phyloP scores from a whole-genome alignment of 2,329 filamentous ascomycete genomes.

The Sordariomycetes sp. region DNA sequence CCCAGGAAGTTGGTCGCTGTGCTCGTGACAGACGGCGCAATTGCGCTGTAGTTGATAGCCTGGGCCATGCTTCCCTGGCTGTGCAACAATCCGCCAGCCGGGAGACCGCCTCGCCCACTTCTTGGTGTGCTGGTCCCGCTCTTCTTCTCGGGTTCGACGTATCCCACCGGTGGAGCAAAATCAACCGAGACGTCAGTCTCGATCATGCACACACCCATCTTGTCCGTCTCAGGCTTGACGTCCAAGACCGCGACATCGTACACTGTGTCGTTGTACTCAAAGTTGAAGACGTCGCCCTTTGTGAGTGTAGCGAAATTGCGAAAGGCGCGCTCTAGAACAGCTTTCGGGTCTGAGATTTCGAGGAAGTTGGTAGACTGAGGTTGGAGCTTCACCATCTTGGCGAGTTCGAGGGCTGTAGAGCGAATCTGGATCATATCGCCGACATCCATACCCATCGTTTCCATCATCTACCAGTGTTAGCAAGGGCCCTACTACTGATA shows the following conservation, averaged over 20 bases:
- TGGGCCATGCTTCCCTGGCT: slow-evolving; percentile 91
- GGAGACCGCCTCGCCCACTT: slow-evolving; percentile 61
- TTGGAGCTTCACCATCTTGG: slow-evolving; percentile 91
- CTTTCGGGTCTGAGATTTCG: slow-evolving; percentile 94
- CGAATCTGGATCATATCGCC: slow-evolving; percentile 94
- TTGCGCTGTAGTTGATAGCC: slow-evolving; percentile 90
- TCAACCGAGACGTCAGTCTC: slow-evolving; percentile 96
- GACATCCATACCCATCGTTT: slow-evolving; percentile 78
- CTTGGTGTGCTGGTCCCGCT: slow-evolving; percentile 85
- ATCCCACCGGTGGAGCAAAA: slow-evolving; percentile 88
- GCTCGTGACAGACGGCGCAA: slow-evolving; percentile 68
- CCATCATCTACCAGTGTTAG: slow-evolving; percentile 66
- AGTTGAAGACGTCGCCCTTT: slow-evolving; percentile 90
- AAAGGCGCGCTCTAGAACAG: slow-evolving; percentile 93
- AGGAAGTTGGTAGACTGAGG: slow-evolving; percentile 89
- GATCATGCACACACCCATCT: slow-evolving; percentile 85
- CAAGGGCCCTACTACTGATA: not conserved
- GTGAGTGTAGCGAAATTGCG: slow-evolving; percentile 91
- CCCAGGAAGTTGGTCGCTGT: slow-evolving; percentile 70
- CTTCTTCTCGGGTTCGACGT: slow-evolving; percentile 71
- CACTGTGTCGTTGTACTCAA: slow-evolving; percentile 88
- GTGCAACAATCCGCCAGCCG: slow-evolving; percentile 67
- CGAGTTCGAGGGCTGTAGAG: slow-evolving; percentile 84
- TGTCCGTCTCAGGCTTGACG: slow-evolving; percentile 75
- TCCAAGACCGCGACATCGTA: slow-evolving; percentile 92